phyloP scores from a whole-genome alignment of 768 basidiomycete genomes.

The Mycena capillaripes region DNA sequence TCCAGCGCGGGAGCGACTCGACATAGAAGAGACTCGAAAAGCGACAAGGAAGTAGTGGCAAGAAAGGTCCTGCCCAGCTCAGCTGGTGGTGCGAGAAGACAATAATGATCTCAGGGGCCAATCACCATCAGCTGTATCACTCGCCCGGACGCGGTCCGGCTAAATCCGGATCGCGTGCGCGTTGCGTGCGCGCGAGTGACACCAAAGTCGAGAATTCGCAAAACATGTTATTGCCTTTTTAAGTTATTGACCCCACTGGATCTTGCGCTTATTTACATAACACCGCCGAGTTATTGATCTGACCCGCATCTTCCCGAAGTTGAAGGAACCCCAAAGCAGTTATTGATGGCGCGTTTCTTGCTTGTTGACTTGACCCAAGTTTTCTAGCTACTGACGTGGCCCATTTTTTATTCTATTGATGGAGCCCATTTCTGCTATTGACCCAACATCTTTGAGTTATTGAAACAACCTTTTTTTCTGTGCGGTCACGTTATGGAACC shows the following conservation, averaged over 20 bases:
- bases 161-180: no score
- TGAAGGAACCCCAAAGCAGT: neutral
- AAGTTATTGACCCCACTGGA: neutral
- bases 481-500: no score
- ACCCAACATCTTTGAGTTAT: neutral
- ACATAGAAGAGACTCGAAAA: constrained; percentile 17
- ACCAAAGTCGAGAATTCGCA: no score
- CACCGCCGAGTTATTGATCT: neutral
- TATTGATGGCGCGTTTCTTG: neutral
- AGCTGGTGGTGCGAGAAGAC: constrained; percentile 15
- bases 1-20: constrained; percentile 39
- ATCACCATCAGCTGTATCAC: no score
- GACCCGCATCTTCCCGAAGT: neutral
- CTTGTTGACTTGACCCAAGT: neutral
- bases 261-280: neutral
- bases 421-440: neutral
- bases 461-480: neutral
- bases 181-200: no score
- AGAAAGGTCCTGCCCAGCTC: constrained; percentile 42
- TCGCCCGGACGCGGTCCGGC: no score
- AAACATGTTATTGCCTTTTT: constrained; percentile 15
- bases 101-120: no score
- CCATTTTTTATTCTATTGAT: neutral
- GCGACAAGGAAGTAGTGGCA: constrained; percentile 30
- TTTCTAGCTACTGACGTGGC: neutral